These are phyloP conservation scores for Arctium minus DNA, from an alignment of 129 eudicot species.

Conservation along the genomic window DNA sequence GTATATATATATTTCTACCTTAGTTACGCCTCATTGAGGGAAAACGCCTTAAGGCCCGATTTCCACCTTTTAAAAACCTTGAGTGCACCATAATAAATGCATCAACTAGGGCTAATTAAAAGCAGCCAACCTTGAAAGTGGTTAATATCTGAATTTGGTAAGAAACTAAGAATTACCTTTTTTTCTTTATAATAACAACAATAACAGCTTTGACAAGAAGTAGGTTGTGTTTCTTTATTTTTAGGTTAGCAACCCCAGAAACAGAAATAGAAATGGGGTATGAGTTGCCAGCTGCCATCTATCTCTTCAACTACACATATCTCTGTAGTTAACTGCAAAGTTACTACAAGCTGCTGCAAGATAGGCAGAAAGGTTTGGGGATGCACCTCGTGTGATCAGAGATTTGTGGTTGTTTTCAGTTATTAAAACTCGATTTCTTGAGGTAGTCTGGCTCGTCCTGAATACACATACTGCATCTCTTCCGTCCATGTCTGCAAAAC, in stretches of 20 bases:
- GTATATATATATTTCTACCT: no score
- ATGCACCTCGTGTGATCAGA: background rate
- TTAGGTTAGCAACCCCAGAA: background rate
- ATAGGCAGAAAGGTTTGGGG: background rate
- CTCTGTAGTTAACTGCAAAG: background rate
- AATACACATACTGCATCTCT: conserved; percentile 83
- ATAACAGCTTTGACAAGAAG: background rate
- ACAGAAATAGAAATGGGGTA: background rate
- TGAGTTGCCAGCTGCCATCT: no score
- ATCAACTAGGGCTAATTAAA: no score
- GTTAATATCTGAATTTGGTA: background rate
- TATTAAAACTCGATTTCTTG: conserved; percentile 61
- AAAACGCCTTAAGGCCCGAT: no score
- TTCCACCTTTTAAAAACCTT: no score
- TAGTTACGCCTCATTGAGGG: no score
- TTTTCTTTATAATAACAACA: background rate
- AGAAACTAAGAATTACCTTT: background rate
- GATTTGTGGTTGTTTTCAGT: background rate
- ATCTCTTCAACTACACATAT: background rate
- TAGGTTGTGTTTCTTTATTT: background rate
- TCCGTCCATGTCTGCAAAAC: conserved; percentile 86
- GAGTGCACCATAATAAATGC: no score
- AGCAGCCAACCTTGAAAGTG: background rate
- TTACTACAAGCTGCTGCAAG: background rate
- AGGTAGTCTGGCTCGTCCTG: conserved; percentile 63